Percentiles rank a stretch among this genome's conserved stretches.
Conservation (phyloP, 768 basidiomycete species). For the Tulasnella sp. region DNA sequence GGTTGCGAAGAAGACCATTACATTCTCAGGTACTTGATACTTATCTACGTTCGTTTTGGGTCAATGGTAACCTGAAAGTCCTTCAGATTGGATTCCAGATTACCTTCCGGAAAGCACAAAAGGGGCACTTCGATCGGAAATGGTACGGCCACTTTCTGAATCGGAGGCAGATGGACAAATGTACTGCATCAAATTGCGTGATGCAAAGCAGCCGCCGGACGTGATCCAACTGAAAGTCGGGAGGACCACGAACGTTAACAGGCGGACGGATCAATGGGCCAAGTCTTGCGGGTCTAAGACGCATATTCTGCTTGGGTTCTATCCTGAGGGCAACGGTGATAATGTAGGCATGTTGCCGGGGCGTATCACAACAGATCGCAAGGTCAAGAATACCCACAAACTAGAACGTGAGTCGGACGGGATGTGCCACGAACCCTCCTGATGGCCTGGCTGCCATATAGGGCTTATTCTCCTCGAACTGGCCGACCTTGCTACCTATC, state of each 20-base stretch:
- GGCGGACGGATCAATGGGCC: conserved; percentile 65
- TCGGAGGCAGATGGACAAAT: conserved; percentile 65
- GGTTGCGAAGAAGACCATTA: no score
- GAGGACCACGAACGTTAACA: conserved; percentile 56
- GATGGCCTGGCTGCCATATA: no score
- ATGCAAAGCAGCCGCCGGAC: conserved; percentile 27
- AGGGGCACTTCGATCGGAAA: conserved; percentile 40
- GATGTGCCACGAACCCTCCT: no score
- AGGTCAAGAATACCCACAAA: conserved; percentile 56
- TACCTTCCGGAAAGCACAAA: conserved; percentile 53
- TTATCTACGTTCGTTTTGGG: no score
- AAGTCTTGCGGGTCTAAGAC: conserved; percentile 71
- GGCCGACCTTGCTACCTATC: conserved; percentile 47
- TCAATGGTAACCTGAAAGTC: no score
- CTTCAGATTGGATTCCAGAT: no score
- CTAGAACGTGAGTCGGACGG: conserved; percentile 41
- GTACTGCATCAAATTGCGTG: conserved; percentile 69
- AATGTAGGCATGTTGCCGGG: conserved; percentile 47
- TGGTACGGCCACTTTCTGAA: conserved; percentile 35
- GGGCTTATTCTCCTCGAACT: conserved; percentile 71
- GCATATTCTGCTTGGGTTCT: conserved; percentile 60
- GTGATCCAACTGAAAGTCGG: conserved; percentile 29
- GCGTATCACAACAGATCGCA: conserved; percentile 45
- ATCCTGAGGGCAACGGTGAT: conserved; percentile 41
- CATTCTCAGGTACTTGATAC: no score